These are phyloP conservation scores for Suillus spraguei DNA, from an alignment of 768 basidiomycete genomes.

Conservation along the genomic window DNA sequence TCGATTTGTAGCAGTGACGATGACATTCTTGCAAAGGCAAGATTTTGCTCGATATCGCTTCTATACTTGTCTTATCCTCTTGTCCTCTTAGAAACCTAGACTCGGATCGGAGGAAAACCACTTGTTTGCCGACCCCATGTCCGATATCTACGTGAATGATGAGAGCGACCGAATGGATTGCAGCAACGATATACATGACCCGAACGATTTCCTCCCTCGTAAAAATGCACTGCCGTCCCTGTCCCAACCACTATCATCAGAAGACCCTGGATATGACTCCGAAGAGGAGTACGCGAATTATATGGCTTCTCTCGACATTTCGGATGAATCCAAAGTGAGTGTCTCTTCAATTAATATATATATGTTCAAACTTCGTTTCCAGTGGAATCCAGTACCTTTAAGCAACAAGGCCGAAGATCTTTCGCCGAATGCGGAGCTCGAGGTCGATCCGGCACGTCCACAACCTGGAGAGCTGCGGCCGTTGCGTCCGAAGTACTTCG, in stretches of 20 bases:
- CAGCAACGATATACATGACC: neutral
- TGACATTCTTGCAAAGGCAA: constrained; percentile 26
- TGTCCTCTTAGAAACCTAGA: constrained; percentile 25
- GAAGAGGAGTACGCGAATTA: constrained; percentile 28
- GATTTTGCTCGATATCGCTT: neutral
- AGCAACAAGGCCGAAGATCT: constrained; percentile 36
- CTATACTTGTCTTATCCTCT: neutral
- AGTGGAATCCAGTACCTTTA: constrained; percentile 31
- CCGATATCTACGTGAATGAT: neutral
- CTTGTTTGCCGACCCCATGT: neutral
- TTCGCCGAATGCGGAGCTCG: constrained; percentile 19
- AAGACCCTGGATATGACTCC: constrained; percentile 12
- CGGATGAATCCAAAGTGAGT: constrained; percentile 32
- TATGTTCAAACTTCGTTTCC: neutral
- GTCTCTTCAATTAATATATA: neutral
- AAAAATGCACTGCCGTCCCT: neutral
- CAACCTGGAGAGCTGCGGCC: constrained; percentile 7
- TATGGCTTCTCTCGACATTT: constrained; percentile 31
- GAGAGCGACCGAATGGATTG: neutral
- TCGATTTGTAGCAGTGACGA: constrained; percentile 31
- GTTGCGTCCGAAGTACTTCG: constrained; percentile 18
- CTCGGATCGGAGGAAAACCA: neutral
- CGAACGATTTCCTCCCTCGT: neutral
- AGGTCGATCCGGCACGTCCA: constrained; percentile 9
- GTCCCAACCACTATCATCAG: neutral